These are phyloP conservation scores for Capsicum baccatum DNA, from an alignment of 257 asterid genomes.

Conservation along the genomic window DNA sequence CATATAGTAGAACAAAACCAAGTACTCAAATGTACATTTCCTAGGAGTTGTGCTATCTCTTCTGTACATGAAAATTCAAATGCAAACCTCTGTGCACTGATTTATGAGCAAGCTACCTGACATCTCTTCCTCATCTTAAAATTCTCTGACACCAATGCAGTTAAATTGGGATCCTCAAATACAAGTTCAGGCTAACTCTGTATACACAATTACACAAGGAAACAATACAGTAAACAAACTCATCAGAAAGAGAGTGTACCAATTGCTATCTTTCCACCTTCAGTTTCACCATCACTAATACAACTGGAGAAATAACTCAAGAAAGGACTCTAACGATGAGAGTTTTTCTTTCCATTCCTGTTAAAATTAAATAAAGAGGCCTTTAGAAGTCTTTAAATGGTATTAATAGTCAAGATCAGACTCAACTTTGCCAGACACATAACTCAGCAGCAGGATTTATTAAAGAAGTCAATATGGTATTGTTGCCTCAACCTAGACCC, in stretches of 20 bases:
- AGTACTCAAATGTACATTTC: background rate
- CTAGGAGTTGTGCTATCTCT: slow-evolving; percentile 15
- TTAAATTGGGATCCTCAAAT: slow-evolving; percentile 86
- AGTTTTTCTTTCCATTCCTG: background rate
- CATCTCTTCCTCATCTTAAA: slow-evolving; percentile 75
- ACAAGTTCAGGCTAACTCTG: slow-evolving; percentile 84
- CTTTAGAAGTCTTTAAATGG: slow-evolving; percentile 5
- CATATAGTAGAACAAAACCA: slow-evolving; percentile 4
- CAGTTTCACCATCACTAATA: background rate
- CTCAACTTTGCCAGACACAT: background rate
- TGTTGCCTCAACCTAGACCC: background rate
- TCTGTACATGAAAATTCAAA: slow-evolving; percentile 22
- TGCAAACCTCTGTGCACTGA: slow-evolving; percentile 17
- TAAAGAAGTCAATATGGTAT: background rate
- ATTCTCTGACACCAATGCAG: slow-evolving; percentile 67
- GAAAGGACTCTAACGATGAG: background rate
- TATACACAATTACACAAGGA: slow-evolving; percentile 29
- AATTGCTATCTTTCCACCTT: background rate
- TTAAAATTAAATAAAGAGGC: slow-evolving; percentile 3
- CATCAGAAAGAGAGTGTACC: background rate
- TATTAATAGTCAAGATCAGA: background rate
- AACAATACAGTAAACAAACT: background rate
- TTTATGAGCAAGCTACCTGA: slow-evolving; percentile 65
- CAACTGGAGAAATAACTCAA: background rate
- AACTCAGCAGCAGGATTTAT: slow-evolving; percentile 15